Conservation (phyloP, 352 stramenopile genomes). For the Phytophthora citrophthora region DNA sequence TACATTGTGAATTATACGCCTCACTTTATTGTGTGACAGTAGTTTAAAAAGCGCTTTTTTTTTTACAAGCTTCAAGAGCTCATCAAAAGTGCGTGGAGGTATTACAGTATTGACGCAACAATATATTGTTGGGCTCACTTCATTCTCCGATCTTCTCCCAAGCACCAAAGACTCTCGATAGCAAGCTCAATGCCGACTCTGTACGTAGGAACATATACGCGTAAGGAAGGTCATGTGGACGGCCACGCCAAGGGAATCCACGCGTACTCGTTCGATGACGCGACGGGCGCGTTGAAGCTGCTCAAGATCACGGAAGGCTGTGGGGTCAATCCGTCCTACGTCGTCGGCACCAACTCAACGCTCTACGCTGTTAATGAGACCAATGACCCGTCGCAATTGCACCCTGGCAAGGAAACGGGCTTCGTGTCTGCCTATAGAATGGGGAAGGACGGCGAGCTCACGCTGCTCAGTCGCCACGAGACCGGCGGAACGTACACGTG, state of each 20-base stretch:
- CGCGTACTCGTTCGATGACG: slow-evolving; percentile 61
- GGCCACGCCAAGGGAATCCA: slow-evolving; percentile 81
- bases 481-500: slow-evolving; percentile 64
- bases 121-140: slow-evolving; percentile 14
- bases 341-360: slow-evolving; percentile 45
- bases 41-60: too few relatives aligned
- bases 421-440: slow-evolving; percentile 67
- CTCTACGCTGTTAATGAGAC: slow-evolving; percentile 82
- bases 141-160: slow-evolving; percentile 22
- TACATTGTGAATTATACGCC: not conserved
- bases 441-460: slow-evolving; percentile 43
- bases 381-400: slow-evolving; percentile 43
- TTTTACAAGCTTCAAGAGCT: not conserved
- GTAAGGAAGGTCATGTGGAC: slow-evolving; percentile 78
- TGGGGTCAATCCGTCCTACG: slow-evolving; percentile 79
- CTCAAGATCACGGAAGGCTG: slow-evolving; percentile 52
- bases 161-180: slow-evolving; percentile 3
- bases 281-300: slow-evolving; percentile 52
- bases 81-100: slow-evolving; percentile 18
- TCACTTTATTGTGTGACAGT: not conserved
- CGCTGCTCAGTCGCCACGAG: slow-evolving; percentile 55
- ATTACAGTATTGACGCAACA: not conserved
- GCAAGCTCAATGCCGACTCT: slow-evolving; percentile 43
- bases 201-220: slow-evolving; percentile 88
- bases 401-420: slow-evolving; percentile 48